Percentiles rank a stretch among this genome's conserved stretches.
phyloP scores from a whole-genome alignment of 805 yeast species.

The Saturnispora hagleri region DNA sequence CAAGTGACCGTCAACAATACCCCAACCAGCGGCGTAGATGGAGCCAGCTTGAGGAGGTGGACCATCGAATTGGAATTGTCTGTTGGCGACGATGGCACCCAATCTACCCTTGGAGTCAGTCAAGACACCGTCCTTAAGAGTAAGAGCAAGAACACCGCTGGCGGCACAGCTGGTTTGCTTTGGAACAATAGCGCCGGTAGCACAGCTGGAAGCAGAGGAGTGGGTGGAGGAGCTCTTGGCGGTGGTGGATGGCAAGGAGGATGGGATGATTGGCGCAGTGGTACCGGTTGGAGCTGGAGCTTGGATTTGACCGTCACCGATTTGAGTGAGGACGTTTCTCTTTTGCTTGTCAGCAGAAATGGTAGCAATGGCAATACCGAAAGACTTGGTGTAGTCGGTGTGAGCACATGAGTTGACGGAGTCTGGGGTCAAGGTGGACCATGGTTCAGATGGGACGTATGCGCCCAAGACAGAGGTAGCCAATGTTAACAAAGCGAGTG shows the following conservation, averaged over 20 bases:
- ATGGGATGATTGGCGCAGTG: conserved; percentile 29
- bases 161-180: conserved; percentile 28
- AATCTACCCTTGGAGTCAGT: conserved; percentile 41
- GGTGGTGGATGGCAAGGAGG: conserved; percentile 31
- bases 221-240: conserved; percentile 30
- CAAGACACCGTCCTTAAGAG: conserved; percentile 34
- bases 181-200: conserved; percentile 18
- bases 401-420: conserved; percentile 38
- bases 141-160: conserved; percentile 33
- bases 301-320: conserved; percentile 40
- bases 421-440: conserved; percentile 63
- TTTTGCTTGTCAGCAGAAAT: conserved; percentile 30
- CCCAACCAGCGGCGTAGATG: conserved; percentile 45
- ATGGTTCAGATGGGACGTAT: conserved; percentile 55
- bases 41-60: conserved; percentile 58
- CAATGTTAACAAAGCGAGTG: conserved; percentile 30
- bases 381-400: conserved; percentile 45
- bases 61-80: conserved; percentile 60
- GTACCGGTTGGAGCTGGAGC: conserved; percentile 28
- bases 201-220: conserved; percentile 14
- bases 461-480: conserved; percentile 49
- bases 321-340: conserved; percentile 30
- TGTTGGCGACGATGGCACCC: conserved; percentile 52
- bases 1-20: conserved; percentile 38
- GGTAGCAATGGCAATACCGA: conserved; percentile 65